Evolutionary conservation across 2,329 filamentous ascomycete genomes (phyloP).

Genomic region (Neofusicoccum parvum): DNA sequence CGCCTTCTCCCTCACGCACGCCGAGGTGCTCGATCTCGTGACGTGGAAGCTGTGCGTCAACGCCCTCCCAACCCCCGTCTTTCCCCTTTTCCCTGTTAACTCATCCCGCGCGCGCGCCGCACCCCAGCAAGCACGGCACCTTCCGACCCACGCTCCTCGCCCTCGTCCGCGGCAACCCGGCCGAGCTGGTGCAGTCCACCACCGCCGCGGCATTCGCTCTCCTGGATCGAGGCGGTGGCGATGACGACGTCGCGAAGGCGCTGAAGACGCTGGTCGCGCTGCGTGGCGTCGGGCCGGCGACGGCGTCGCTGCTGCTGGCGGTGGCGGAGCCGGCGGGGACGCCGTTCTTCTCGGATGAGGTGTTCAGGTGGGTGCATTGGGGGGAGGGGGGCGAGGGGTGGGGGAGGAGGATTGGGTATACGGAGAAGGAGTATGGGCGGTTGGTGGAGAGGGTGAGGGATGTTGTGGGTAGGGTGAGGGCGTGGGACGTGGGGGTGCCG

Average conservation of each 20-base stretch:
- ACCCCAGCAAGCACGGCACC: slow-evolving; percentile 47
- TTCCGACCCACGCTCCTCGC: slow-evolving; percentile 50
- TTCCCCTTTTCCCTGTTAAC: background rate
- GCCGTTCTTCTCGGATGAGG: slow-evolving; percentile 80
- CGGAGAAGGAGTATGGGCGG: slow-evolving; percentile 65
- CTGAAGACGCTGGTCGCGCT: slow-evolving; percentile 61
- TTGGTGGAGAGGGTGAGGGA: slow-evolving; percentile 46
- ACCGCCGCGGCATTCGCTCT: slow-evolving; percentile 56
- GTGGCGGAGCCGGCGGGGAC: slow-evolving; percentile 61
- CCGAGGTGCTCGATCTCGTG: too few species aligned
- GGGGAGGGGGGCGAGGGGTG: slow-evolving; percentile 45
- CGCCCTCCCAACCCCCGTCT: too few species aligned
- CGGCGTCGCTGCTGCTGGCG: slow-evolving; percentile 72
- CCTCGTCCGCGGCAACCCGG: slow-evolving; percentile 61
- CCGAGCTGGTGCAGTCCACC: slow-evolving; percentile 47
- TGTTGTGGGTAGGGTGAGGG: slow-evolving; percentile 66
- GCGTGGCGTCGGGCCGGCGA: slow-evolving; percentile 78
- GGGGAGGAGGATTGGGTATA: slow-evolving; percentile 67
- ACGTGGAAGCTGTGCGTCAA: too few species aligned
- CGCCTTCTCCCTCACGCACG: background rate
- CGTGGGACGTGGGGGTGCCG: slow-evolving; percentile 65
- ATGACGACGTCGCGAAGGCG: slow-evolving; percentile 34
- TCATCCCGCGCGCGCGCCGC: slow-evolving; percentile 27
- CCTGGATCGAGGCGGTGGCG: background rate
- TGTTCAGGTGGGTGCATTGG: slow-evolving; percentile 71